Base-by-base conservation (phyloP, 345 rosid genomes). In the Balakata baccata region DNA sequence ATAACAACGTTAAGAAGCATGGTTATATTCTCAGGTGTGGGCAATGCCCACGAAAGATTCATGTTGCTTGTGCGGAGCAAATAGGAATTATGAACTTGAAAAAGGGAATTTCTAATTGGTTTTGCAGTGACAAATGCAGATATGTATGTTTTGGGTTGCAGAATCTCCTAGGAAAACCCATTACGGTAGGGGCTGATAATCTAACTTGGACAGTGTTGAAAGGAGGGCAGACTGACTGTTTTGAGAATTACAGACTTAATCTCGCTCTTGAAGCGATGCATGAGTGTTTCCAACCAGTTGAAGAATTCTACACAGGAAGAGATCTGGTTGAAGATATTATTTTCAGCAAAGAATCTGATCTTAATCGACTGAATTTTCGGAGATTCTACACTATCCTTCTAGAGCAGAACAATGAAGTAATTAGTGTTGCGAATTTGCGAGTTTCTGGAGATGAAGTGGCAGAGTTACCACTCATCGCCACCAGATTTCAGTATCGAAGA, bases 131-230 rank as follows among this genome's bases (percentile, higher is more conserved):
- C 37, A 75, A 51, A 6, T 70, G 69, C 18, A 4, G 39, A 66
- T 11, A 74, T 23, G 74, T 92, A 76, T 87, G 64, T 67, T 71
- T 38, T 70, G 86, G 81, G 78, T 88, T 92, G 37, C 53, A 70
- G 66, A 73, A 81, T 81, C 85, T 90, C 72, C 49, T 86, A 61
- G 91, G 88, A 71, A 88, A 85, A 80, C 79, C 86, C 25, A 82
- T 88, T 76, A 77, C 68, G 61, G 73, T 90, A 11, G 89, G 93
- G 68, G 69, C 38, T 49, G 84, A 82, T 70, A 81, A 87, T 56
- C 79, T 94, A 64, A 92, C 88, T 25, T 89, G 93, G 90, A 94
- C 88, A 61, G 64, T 92, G 64, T 34, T 89, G 72, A 87, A 85
- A 68, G 66, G 84, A 69, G 57, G 69, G 70, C 69, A 74, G 71